Evolutionary conservation across 371 early-diverging fungal genomes (phyloP), one percentile per base, ranked within the genome.

Genomic region (Mortierella sp.): DNA sequence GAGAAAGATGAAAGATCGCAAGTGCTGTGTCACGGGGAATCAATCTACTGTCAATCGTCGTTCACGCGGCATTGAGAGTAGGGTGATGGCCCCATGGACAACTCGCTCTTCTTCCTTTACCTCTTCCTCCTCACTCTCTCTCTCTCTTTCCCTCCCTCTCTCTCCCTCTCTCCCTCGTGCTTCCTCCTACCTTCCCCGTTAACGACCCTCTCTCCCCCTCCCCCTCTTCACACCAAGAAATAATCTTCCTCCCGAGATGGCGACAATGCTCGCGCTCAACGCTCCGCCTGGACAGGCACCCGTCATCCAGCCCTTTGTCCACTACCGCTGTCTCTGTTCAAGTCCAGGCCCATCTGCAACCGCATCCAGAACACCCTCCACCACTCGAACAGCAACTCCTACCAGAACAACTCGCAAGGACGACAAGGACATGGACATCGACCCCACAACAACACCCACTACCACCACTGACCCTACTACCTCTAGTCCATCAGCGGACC

Each of bases 251-350:
- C n/a, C 27, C 49, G 41, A 54, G 27, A 44, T 43, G 72, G 51
- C 12, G 70, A 41, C 24, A 27, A 86, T 86, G 86, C 82, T 86
- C 35, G 86, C 86, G 16, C 68, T 86, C 70, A 82, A 72, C 55
- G 86, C 86, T 1, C 82, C 86, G 5, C 86, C 86, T 11, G 80
- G 86, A 1, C 86, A 86, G 71, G 86, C 75, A 10, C 79, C 82
- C 4, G 54, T 63, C 60, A 71, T 29, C 43, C 79, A 79, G 16
- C 86, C 86, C 38, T 86, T 86, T 65, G 86, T 86, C 27, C 86
- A 86, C 75, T 86, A 86, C 77, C 82, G 86, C n/a, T 86, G 86
- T 68, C 79, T 76, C n/a, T 86, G 86, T 70, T 84, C 79, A n/a
- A 81, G 81, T 41, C 85, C 85, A 16, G 84, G 82, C 24, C 73